phyloP scores from a whole-genome alignment of 2,329 filamentous ascomycete genomes.

The Dactylella cylindrospora region DNA sequence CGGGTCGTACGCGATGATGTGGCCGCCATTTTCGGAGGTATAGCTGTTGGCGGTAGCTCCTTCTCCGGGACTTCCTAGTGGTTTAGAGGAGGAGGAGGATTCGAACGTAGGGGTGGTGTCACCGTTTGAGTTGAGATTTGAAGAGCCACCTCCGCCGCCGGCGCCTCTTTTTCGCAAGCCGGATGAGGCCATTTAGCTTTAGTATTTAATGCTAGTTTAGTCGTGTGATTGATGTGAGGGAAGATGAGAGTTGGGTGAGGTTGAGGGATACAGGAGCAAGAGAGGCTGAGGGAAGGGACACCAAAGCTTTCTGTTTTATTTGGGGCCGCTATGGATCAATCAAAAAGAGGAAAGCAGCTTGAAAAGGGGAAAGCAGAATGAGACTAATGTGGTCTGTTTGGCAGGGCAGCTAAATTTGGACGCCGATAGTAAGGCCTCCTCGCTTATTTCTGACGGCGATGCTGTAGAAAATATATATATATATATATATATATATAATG shows the following conservation, averaged over 20 bases:
- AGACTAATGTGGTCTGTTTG: too few relatives aligned
- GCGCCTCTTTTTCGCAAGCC: conserved; percentile 58
- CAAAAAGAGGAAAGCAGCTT: neutral
- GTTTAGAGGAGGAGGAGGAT: conserved; percentile 62
- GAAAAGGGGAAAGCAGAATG: conserved; percentile 8
- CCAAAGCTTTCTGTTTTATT: neutral
- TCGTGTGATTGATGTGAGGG: neutral
- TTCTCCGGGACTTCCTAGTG: conserved; percentile 67
- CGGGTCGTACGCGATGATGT: conserved; percentile 73
- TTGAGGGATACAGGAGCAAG: neutral
- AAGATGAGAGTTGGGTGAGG: neutral
- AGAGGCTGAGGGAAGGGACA: neutral
- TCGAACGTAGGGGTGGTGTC: conserved; percentile 67
- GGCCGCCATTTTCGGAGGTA: conserved; percentile 77
- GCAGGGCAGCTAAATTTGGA: too few relatives aligned
- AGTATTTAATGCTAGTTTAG: neutral
- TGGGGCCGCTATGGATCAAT: neutral
- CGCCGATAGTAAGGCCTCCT: too few relatives aligned
- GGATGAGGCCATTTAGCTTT: conserved; percentile 34
- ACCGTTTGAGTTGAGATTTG: conserved; percentile 65
- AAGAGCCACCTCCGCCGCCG: conserved; percentile 63
- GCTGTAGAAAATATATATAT: too few relatives aligned
- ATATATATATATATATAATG: too few relatives aligned
- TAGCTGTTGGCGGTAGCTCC: conserved; percentile 66
- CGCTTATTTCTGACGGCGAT: too few relatives aligned